Evolutionary conservation across 139 green algal genomes (phyloP), one percentile per base, ranked within the genome.

Genomic region (Trebouxia sp.): DNA sequence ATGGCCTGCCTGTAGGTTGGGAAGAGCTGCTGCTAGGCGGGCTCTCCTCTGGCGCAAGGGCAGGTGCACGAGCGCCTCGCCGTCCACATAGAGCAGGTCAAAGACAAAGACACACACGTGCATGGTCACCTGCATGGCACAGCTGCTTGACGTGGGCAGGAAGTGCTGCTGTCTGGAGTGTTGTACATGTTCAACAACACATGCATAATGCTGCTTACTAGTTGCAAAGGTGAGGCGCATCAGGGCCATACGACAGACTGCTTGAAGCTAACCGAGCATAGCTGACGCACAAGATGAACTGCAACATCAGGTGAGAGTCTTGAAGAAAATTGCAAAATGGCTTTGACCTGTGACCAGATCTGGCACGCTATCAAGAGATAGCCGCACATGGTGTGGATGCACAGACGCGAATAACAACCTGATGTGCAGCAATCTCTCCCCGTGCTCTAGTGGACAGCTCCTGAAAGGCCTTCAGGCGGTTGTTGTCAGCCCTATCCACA

Each of bases 81-180:
- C 93, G 38, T 94, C 85, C n/a, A 88, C 65, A 26, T 80, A 88
- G 53, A 98, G 83, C 48, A 94, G 38, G 85, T 98, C 95, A 83
- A 98, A 98, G 37, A 89, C 88, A 82, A 97, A 98, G 20, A 97
- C 85, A 77, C 93, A 97, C 56, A 98, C 91, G 5, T 86, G 74
- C 24, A 95, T 85, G n/a, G 42, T 82, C 26, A 89, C 79, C 69
- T 85, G 69, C 56, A 41, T 14, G 48, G 15, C 48, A 58, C 48
- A n/a, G 48, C 48, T 58, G 48, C 14, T 58, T 58, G 15, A 58
- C 15, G 15, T n/a, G 17, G 48, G 48, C 48, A 14, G 48, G n/a
- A n/a, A n/a, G n/a, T n/a, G n/a, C n/a, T n/a, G n/a, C n/a, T n/a
- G n/a, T n/a, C n/a, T n/a, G n/a, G n/a, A n/a, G n/a, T n/a, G n/a